Base-by-base conservation (phyloP, 805 yeast genomes). In the Suhomyces emberorum region DNA sequence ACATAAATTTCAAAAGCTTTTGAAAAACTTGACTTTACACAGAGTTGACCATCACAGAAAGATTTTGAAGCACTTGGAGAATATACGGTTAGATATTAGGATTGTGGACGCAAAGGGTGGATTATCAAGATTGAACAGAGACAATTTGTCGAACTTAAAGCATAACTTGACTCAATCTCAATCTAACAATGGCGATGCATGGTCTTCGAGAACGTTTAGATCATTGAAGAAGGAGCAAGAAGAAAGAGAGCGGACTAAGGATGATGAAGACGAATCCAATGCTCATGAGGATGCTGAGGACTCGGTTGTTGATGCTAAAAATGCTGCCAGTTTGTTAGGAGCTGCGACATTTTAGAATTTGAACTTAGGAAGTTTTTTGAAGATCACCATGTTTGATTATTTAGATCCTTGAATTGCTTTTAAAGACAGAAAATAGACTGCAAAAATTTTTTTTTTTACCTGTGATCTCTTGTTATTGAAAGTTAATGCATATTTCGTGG, bases 41-140 rank as follows among this genome's bases (percentile, higher is more conserved):
- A 79, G 79, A 49, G 88, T 93, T 29, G 95, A 88, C 41, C 85
- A 81, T 47, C 96, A 89, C 63, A 74, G 98, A 29, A 81, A 86
- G 49, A 80, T 84, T 33, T 69, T 93, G 35, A 74, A 79, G 38
- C 72, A 83, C 25, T 70, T 95, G 65, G 95, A 81, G 52, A 76
- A 72, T 46, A 79, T 77, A 40, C 74, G 91, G 40, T 62, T 75
- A 3, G 93, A 84, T 46, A 81, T 86, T 8, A 70, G 95, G 37
- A 71, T 77, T 7, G 85, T 84, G 4, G 95, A 86, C 59, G 74
- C 74, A 19, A 70, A 72, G 17, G 95, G 95, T 15, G 95, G 95
- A 0, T 71, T 93, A 26, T 76, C 93, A 26, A 68, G 96, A 38
- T 65, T 93, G 24, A 96, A 96, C 12, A 61, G 96, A 38, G 89